Evolutionary conservation across 352 stramenopile species (phyloP), one percentile per base, ranked within the genome.

Genomic region (Pythium aristosporum): DNA sequence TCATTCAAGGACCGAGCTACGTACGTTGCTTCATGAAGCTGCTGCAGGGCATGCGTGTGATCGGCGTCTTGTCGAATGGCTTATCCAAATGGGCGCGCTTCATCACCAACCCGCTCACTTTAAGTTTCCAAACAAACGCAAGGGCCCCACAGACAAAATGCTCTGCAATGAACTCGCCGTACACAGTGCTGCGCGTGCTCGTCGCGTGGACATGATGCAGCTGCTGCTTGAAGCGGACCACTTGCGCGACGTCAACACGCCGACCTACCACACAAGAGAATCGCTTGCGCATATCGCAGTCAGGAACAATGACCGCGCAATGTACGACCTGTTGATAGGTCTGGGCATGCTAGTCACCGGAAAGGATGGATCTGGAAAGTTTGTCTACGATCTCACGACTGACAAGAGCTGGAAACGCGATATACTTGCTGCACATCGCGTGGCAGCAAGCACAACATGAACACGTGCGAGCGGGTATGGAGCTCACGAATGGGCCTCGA

Each of bases 221-320:
- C 32, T 64, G 41, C 39, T 69, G 2, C 46, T 64, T 7, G 49
- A 69, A 20, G 56, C 49, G 1, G 55, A 57, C 7, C 39, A 64
- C 42, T 43, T 69, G 47, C 54, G 50, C 20, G 55, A 69, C n/a
- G 25, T 69, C 15, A 57, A 63, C 49, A 68, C 62, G 2, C 16
- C 15, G 16, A 68, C 63, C 30, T 69, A 50, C 49, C 55, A 53
- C 48, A 64, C 54, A 3, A 49, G 37, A 20, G 62, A 68, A n/a
- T 49, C 55, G 13, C 41, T 69, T 4, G 50, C 25, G 6, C 63
- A 69, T 12, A 25, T 69, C 1, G 63, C 61, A 1, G 62, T 60
- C 7, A 49, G 46, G 30, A 8, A 69, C 15, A 41, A 48, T 3
- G 37, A 64, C 34, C 55, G 48, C 34, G 16, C 41, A 21, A 7